These are phyloP conservation scores for Pythium sukuiense DNA, from an alignment of 352 stramenopile genomes.

Conservation along the genomic window DNA sequence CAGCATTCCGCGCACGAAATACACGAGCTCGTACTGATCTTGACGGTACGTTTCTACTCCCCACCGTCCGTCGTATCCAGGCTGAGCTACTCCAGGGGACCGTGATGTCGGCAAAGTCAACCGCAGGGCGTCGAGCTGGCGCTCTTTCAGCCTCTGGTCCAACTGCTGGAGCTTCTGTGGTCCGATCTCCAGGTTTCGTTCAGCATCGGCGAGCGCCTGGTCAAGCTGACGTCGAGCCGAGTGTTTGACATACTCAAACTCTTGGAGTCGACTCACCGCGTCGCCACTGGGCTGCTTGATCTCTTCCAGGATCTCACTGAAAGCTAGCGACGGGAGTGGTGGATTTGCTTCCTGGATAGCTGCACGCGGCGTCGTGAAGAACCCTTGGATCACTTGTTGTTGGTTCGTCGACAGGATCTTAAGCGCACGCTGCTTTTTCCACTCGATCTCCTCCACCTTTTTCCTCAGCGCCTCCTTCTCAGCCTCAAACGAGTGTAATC, in stretches of 20 bases:
- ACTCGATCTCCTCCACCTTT: slow-evolving; percentile 36
- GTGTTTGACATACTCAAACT: slow-evolving; percentile 26
- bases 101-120: background rate
- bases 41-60: slow-evolving; percentile 45
- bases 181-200: slow-evolving; percentile 25
- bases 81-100: background rate
- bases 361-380: slow-evolving; percentile 33
- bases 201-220: slow-evolving; percentile 35
- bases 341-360: slow-evolving; percentile 16
- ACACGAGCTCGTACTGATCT: slow-evolving; percentile 33
- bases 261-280: slow-evolving; percentile 33
- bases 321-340: slow-evolving; percentile 30
- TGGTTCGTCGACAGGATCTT: slow-evolving; percentile 64
- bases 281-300: slow-evolving; percentile 38
- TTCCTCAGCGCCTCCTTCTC: slow-evolving; percentile 38
- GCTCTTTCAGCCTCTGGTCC: slow-evolving; percentile 29
- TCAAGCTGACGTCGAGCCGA: slow-evolving; percentile 27
- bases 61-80: slow-evolving; percentile 35
- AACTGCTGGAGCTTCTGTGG: slow-evolving; percentile 26
- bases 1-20: slow-evolving; percentile 43
- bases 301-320: slow-evolving; percentile 36
- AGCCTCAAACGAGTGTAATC: slow-evolving; percentile 39
- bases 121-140: slow-evolving; percentile 29
- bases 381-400: slow-evolving; percentile 47
- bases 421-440: slow-evolving; percentile 46